phyloP scores from a whole-genome alignment of 2,329 filamentous ascomycete genomes.

The Alternaria angustiovoidea region DNA sequence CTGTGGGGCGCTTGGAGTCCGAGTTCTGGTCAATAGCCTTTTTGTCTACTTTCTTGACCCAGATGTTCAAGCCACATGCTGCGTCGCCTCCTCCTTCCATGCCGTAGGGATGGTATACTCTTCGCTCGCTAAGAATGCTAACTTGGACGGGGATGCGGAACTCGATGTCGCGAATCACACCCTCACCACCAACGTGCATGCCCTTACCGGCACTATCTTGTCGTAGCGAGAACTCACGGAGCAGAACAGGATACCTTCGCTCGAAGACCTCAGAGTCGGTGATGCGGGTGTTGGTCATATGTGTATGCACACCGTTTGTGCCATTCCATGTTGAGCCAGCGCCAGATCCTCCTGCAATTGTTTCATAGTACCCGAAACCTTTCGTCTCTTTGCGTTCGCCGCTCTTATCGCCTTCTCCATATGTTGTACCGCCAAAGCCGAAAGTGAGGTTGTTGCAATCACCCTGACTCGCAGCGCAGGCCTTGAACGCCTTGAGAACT shows the following conservation, averaged over 20 bases:
- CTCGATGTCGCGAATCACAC: conserved; percentile 80
- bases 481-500: conserved; percentile 79
- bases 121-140: conserved; percentile 78
- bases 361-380: conserved; percentile 89
- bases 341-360: conserved; percentile 79
- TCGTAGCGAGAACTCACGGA: conserved; percentile 74
- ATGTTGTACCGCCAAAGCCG: conserved; percentile 70
- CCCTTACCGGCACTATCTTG: conserved; percentile 70
- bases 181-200: conserved; percentile 75
- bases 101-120: conserved; percentile 82
- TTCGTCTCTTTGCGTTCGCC: conserved; percentile 61
- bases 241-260: conserved; percentile 75
- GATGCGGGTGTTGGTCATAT: conserved; percentile 88
- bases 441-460: conserved; percentile 88
- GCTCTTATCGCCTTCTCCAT: conserved; percentile 15
- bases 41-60: conserved; percentile 74
- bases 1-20: conserved; percentile 34
- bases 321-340: conserved; percentile 78
- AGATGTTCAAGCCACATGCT: conserved; percentile 81
- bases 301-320: conserved; percentile 78
- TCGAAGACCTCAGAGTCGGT: conserved; percentile 84
- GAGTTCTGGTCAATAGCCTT: conserved; percentile 35
- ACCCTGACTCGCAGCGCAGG: conserved; percentile 80
- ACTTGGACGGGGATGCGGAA: conserved; percentile 80
- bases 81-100: conserved; percentile 84